Evolutionary conservation across 2,329 filamentous ascomycete species (phyloP).

Genomic region (Phoma sp.): DNA sequence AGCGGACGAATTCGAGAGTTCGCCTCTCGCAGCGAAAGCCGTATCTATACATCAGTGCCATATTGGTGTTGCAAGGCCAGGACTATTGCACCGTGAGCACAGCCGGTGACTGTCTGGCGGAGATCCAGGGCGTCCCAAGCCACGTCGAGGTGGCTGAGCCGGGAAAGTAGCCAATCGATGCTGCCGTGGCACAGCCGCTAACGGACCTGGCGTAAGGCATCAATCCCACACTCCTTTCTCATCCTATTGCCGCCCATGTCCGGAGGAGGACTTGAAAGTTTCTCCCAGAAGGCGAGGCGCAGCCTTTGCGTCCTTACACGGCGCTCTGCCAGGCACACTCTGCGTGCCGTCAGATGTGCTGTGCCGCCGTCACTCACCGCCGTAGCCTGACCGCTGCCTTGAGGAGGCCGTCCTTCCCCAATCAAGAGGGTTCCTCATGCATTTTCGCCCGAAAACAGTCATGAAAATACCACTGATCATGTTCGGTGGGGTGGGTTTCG

Average conservation of each 20-base stretch:
- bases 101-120: conserved; percentile 24
- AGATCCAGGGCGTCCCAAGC: conserved; percentile 18
- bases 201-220: conserved; percentile 11
- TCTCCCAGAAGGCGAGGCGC: conserved; percentile 33
- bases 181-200: conserved; percentile 8
- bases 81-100: conserved; percentile 31
- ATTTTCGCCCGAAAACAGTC: conserved; percentile 9
- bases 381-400: conserved; percentile 39
- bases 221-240: conserved; percentile 18
- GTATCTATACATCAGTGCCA: conserved; percentile 34
- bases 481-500: conserved; percentile 15
- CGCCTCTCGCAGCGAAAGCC: conserved; percentile 16
- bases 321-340: conserved; percentile 24
- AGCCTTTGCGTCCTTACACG: conserved; percentile 22
- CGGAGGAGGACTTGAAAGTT: conserved; percentile 21
- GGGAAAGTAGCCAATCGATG: not conserved
- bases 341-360: conserved; percentile 6
- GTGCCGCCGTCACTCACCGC: conserved; percentile 20
- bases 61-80: conserved; percentile 35
- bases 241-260: conserved; percentile 27
- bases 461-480: not conserved
- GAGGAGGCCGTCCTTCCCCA: conserved; percentile 26
- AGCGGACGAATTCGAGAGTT: conserved; percentile 26
- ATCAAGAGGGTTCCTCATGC: conserved; percentile 23
- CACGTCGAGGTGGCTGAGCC: conserved; percentile 14